These are phyloP conservation scores for Mayamaea pseudoterrestris DNA, from an alignment of 108 stramenopile species.

Conservation along the genomic window DNA sequence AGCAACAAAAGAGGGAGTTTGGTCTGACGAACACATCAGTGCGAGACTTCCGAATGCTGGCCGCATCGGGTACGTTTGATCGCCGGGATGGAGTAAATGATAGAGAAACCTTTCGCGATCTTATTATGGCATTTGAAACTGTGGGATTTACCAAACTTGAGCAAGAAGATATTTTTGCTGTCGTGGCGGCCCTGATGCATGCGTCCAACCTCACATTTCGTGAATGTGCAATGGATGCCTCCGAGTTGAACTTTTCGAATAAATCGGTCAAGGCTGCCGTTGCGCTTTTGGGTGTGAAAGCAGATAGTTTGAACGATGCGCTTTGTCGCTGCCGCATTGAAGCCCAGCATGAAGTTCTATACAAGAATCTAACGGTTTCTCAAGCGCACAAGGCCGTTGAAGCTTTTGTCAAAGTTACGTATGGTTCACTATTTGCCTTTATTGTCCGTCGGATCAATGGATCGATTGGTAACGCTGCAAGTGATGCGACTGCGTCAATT, in stretches of 20 bases:
- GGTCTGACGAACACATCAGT: slow-evolving; percentile 26
- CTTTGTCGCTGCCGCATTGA: slow-evolving; percentile 55
- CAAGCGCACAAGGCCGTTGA: slow-evolving; percentile 72
- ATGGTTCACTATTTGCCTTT: slow-evolving; percentile 73
- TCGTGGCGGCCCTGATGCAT: slow-evolving; percentile 46
- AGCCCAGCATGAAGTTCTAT: slow-evolving; percentile 59
- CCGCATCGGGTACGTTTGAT: slow-evolving; percentile 61
- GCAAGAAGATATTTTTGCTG: slow-evolving; percentile 25
- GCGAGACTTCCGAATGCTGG: slow-evolving; percentile 57
- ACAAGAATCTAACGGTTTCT: slow-evolving; percentile 49
- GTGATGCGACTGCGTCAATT: slow-evolving; percentile 67
- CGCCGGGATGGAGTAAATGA: slow-evolving; percentile 74
- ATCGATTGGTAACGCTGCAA: no score
- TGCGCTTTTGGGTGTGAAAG: slow-evolving; percentile 51
- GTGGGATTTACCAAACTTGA: slow-evolving; percentile 44
- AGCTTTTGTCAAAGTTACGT: slow-evolving; percentile 88
- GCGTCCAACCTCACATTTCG: slow-evolving; percentile 62
- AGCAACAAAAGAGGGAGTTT: slow-evolving; percentile 22
- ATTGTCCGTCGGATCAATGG: slow-evolving; percentile 35
- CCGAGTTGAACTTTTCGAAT: slow-evolving; percentile 23
- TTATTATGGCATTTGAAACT: slow-evolving; percentile 55
- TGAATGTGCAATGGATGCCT: not conserved
- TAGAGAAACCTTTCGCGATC: slow-evolving; percentile 41
- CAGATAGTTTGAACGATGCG: slow-evolving; percentile 42
- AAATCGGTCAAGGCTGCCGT: slow-evolving; percentile 35